phyloP scores from a whole-genome alignment of 1,284 basidiomycete genomes.

The Ganoderma multipileum region DNA sequence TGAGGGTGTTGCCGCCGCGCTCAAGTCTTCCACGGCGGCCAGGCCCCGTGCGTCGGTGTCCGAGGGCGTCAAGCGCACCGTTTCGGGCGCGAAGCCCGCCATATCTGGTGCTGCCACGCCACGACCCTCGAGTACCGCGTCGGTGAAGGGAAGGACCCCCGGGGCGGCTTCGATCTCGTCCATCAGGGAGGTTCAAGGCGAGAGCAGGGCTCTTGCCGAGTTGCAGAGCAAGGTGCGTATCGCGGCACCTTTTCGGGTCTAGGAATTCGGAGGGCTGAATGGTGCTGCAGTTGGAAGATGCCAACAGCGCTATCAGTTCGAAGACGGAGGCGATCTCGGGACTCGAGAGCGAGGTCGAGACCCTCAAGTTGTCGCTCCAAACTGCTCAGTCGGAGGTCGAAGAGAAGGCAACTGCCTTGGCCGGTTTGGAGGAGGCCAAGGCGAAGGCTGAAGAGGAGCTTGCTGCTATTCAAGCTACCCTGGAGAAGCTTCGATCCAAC shows the following conservation, averaged over 20 bases:
- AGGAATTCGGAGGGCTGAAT: constrained; percentile 7
- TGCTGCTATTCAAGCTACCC: constrained; percentile 46
- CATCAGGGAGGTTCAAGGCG: constrained; percentile 70
- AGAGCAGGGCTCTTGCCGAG: constrained; percentile 60
- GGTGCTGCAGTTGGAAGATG: constrained; percentile 60
- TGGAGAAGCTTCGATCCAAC: constrained; percentile 51
- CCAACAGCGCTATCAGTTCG: constrained; percentile 55
- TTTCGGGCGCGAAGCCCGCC: constrained; percentile 39
- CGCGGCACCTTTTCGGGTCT: constrained; percentile 5
- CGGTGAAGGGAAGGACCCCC: constrained; percentile 48
- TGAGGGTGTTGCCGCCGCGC: constrained; percentile 33
- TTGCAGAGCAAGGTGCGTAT: constrained; percentile 64
- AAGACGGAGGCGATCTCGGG: constrained; percentile 56
- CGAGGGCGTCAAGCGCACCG: constrained; percentile 42
- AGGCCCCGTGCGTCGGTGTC: constrained; percentile 45
- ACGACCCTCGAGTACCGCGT: constrained; percentile 37
- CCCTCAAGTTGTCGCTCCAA: constrained; percentile 59
- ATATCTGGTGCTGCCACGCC: constrained; percentile 13
- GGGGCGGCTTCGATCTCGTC: constrained; percentile 68
- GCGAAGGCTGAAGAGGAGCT: constrained; percentile 56
- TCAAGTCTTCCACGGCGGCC: constrained; percentile 36
- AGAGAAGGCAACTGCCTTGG: constrained; percentile 49
- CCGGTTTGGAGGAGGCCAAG: constrained; percentile 58
- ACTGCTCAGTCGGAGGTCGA: constrained; percentile 54
- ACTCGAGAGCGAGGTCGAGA: constrained; percentile 59